phyloP scores from a whole-genome alignment of 495 filamentous ascomycete genomes.

The Tuber microsphaerosporum region DNA sequence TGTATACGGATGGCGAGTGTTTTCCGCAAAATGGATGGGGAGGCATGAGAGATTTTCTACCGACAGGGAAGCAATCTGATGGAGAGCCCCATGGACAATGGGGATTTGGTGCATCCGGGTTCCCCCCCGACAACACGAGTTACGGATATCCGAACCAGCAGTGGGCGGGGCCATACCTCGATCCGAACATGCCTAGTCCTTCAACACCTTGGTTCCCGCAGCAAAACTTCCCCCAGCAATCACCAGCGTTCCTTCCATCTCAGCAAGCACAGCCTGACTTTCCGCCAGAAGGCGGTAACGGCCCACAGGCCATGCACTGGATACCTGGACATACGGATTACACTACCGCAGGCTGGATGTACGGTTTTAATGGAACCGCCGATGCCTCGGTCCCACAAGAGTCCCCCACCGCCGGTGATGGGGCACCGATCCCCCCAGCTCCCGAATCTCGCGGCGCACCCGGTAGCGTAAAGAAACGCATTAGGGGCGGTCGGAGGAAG shows the following conservation, averaged over 20 bases:
- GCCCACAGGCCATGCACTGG: slow-evolving; percentile 35
- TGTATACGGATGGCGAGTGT: slow-evolving; percentile 2
- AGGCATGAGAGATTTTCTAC: slow-evolving; percentile 21
- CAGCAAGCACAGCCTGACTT: not conserved
- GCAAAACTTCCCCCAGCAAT: slow-evolving; percentile 28
- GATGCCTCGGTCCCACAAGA: not conserved
- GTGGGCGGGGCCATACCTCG: slow-evolving; percentile 1
- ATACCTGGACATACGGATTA: slow-evolving; percentile 39
- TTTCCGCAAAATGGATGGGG: slow-evolving; percentile 22
- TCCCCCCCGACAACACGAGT: not conserved
- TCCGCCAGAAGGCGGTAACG: not conserved
- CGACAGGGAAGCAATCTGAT: slow-evolving; percentile 8
- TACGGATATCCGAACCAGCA: slow-evolving; percentile 3
- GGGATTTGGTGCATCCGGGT: slow-evolving; percentile 3
- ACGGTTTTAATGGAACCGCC: slow-evolving; percentile 20
- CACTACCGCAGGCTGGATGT: slow-evolving; percentile 38
- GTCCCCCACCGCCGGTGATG: not conserved
- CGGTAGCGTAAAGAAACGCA: not conserved
- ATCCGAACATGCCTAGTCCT: slow-evolving; percentile 27
- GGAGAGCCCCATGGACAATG: not conserved
- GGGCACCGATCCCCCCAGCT: not conserved
- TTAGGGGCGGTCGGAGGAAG: not conserved
- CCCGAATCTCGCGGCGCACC: not conserved
- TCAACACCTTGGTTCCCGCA: slow-evolving; percentile 28
- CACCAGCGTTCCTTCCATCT: slow-evolving; percentile 27